Evolutionary conservation across 2,329 filamentous ascomycete species (phyloP).

Genomic region (Colletotrichum musae): DNA sequence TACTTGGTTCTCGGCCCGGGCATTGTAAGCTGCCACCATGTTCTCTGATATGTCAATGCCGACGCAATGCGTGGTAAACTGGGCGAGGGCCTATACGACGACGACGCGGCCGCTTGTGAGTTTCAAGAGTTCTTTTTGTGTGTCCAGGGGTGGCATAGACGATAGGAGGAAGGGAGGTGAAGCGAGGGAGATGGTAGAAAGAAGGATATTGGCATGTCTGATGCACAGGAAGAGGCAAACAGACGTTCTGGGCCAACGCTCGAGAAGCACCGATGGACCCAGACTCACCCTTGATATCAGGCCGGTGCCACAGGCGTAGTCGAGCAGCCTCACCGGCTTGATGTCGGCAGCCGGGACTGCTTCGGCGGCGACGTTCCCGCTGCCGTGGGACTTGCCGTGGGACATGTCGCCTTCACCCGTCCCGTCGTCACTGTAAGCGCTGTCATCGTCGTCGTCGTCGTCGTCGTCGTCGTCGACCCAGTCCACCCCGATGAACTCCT

Average conservation of each 20-base stretch:
- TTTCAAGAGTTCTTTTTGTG: conserved; percentile 1
- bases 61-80: conserved; percentile 73
- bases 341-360: background rate
- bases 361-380: conserved; percentile 45
- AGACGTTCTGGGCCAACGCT: background rate
- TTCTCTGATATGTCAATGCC: conserved; percentile 80
- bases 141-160: background rate
- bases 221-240: conserved; percentile 12
- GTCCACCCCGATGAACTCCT: conserved; percentile 74
- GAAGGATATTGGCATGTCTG: background rate
- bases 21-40: conserved; percentile 80
- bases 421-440: conserved; percentile 45
- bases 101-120: conserved; percentile 12
- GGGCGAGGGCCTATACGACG: conserved; percentile 67
- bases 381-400: conserved; percentile 5
- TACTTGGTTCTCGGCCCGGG: conserved; percentile 68
- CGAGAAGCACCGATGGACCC: background rate
- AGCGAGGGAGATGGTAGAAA: background rate
- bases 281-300: conserved; percentile 72
- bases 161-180: background rate
- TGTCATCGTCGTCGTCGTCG: conserved; percentile 54
- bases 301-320: conserved; percentile 84
- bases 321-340: conserved; percentile 68
- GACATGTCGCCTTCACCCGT: conserved; percentile 1
- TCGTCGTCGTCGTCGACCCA: conserved; percentile 61